A percentile compares a stretch with the other conserved stretches of the same genome.
phyloP scores from a whole-genome alignment of 1,139 yeast species.

The Pichia sp. region DNA sequence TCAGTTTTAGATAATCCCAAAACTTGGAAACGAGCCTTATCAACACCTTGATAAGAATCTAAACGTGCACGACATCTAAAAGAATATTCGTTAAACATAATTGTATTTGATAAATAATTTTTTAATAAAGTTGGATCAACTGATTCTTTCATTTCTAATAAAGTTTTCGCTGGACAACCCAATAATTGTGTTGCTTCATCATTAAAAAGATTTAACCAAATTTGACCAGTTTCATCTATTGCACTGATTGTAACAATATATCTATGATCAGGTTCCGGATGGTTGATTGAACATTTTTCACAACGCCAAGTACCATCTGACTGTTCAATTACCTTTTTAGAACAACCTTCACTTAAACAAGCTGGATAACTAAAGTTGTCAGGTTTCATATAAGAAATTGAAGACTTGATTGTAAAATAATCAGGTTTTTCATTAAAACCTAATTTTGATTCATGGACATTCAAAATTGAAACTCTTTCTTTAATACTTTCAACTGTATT shows the following conservation, averaged over 20 bases:
- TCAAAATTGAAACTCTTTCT: constrained; percentile 58
- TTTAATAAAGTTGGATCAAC: constrained; percentile 43
- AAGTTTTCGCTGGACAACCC: constrained; percentile 64
- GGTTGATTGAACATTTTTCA: constrained; percentile 76
- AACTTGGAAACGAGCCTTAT: constrained; percentile 70
- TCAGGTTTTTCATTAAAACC: constrained; percentile 77
- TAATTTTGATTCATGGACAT: constrained; percentile 61
- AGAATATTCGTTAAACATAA: constrained; percentile 61
- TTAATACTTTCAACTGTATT: constrained; percentile 25
- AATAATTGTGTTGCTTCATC: constrained; percentile 68
- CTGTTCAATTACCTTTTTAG: constrained; percentile 72
- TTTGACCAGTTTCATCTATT: constrained; percentile 72
- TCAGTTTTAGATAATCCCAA: constrained; percentile 51
- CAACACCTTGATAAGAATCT: constrained; percentile 75
- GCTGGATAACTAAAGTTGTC: constrained; percentile 87
- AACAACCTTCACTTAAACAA: constrained; percentile 71
- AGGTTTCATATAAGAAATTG: constrained; percentile 62
- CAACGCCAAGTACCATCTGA: constrained; percentile 84
- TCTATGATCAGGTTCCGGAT: constrained; percentile 66
- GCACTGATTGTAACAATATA: constrained; percentile 69
- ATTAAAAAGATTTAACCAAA: constrained; percentile 86
- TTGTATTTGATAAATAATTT: constrained; percentile 40
- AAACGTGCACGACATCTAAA: constrained; percentile 78
- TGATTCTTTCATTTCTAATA: constrained; percentile 44
- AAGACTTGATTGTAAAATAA: constrained; percentile 67